Evolutionary conservation across 2,329 filamentous ascomycete species (phyloP).

Genomic region (Magnaporthiopsis incrustans): DNA sequence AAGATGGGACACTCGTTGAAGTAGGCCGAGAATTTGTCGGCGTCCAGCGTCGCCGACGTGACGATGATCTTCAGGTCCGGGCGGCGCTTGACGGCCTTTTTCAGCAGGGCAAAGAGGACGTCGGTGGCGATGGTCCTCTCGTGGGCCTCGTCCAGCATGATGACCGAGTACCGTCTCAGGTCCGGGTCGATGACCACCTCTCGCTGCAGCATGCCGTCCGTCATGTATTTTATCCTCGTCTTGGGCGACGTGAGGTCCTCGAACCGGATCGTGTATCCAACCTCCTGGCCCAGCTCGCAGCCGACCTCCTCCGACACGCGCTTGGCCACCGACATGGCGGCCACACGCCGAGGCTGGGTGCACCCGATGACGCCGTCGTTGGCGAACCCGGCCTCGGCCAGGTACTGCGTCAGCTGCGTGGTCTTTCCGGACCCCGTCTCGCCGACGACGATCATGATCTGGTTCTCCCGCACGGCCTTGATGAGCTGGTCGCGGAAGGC

Average conservation of each 20-base stretch:
- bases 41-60: conserved; percentile 91
- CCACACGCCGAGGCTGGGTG: conserved; percentile 93
- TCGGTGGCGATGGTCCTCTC: conserved; percentile 95
- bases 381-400: conserved; percentile 86
- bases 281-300: conserved; percentile 80
- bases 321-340: conserved; percentile 95
- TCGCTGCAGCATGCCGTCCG: conserved; percentile 93
- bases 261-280: conserved; percentile 96
- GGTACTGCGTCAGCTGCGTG: conserved; percentile 89
- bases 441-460: conserved; percentile 90
- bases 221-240: conserved; percentile 99
- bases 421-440: conserved; percentile 98
- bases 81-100: conserved; percentile 81
- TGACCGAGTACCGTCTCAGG: conserved; percentile 82
- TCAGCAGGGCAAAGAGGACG: conserved; percentile 86
- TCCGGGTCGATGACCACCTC: conserved; percentile 91
- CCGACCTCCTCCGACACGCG: conserved; percentile 95
- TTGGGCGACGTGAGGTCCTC: conserved; percentile 84
- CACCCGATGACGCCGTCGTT: conserved; percentile 88
- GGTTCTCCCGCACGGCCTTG: conserved; percentile 78
- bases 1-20: conserved; percentile 96
- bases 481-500: conserved; percentile 83
- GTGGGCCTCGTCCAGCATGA: conserved; percentile 98
- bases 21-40: conserved; percentile 94
- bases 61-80: conserved; percentile 92